Conservation (phyloP, 164 flowering plant genomes). For the Litsea cubeba region DNA sequence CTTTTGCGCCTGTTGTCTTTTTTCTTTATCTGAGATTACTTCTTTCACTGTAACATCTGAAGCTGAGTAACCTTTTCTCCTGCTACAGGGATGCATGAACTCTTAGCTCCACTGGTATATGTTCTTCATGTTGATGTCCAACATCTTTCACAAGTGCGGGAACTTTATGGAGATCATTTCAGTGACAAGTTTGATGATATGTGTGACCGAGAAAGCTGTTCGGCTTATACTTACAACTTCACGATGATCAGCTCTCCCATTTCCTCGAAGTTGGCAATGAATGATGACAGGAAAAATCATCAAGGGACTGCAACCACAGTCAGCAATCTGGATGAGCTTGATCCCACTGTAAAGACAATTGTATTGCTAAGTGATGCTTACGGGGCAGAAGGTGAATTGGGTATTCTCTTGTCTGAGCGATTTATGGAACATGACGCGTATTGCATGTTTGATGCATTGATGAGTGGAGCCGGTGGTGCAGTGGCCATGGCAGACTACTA, state of each 20-base stretch:
- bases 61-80: not conserved
- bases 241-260: constrained; percentile 30
- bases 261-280: constrained; percentile 17
- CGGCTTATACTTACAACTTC: constrained; percentile 19
- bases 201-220: constrained; percentile 53
- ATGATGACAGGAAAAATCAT: constrained; percentile 34
- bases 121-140: constrained; percentile 88
- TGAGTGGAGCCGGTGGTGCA: constrained; percentile 72
- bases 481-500: constrained; percentile 83
- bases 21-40: too few species aligned
- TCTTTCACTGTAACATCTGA: not conserved
- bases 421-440: constrained; percentile 97
- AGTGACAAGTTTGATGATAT: constrained; percentile 83
- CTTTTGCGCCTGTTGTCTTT: too few species aligned
- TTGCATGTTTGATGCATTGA: constrained; percentile 90
- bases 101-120: constrained; percentile 84
- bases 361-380: constrained; percentile 80
- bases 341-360: constrained; percentile 60
- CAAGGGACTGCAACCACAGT: constrained; percentile 27
- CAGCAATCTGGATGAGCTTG: constrained; percentile 53
- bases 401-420: constrained; percentile 77
- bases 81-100: constrained; percentile 90
- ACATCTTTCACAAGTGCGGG: constrained; percentile 66
- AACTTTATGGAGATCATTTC: constrained; percentile 67
- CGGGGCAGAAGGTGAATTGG: constrained; percentile 97